Conservation (phyloP, 306 rosid species). For the Cucumis melo region DNA sequence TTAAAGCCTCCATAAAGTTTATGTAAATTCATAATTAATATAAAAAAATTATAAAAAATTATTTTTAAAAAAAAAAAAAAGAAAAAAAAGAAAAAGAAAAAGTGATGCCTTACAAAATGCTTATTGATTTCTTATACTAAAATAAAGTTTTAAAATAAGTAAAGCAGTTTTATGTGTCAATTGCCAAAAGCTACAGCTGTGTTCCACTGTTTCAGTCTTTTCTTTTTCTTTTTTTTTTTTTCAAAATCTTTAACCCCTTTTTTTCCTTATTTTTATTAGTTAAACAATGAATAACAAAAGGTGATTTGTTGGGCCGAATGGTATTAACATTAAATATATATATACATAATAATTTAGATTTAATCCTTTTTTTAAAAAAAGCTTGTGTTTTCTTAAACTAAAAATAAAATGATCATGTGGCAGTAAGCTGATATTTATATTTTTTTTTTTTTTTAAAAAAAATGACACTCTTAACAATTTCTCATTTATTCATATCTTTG, state of each 20-base stretch:
- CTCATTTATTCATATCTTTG: too few species aligned
- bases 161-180: not conserved
- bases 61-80: too few species aligned
- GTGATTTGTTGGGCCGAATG: not conserved
- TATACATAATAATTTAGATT: too few species aligned
- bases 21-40: not conserved
- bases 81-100: too few species aligned
- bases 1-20: slow-evolving; percentile 2
- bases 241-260: not conserved
- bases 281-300: not conserved
- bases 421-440: too few species aligned
- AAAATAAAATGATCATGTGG: too few species aligned
- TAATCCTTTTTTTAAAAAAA: too few species aligned
- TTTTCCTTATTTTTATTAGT: not conserved
- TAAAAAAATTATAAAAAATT: too few species aligned
- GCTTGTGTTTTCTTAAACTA: too few species aligned
- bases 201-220: not conserved
- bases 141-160: not conserved
- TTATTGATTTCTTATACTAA: not conserved
- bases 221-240: not conserved
- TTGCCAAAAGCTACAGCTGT: not conserved
- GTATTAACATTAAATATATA: not conserved
- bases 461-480: too few species aligned
- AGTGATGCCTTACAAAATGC: not conserved
- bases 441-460: too few species aligned